A percentile compares a stretch with the other conserved stretches of the same genome.
phyloP scores from a whole-genome alignment of 2,329 filamentous ascomycete genomes.

The Macrophomina pseudophaseolina region DNA sequence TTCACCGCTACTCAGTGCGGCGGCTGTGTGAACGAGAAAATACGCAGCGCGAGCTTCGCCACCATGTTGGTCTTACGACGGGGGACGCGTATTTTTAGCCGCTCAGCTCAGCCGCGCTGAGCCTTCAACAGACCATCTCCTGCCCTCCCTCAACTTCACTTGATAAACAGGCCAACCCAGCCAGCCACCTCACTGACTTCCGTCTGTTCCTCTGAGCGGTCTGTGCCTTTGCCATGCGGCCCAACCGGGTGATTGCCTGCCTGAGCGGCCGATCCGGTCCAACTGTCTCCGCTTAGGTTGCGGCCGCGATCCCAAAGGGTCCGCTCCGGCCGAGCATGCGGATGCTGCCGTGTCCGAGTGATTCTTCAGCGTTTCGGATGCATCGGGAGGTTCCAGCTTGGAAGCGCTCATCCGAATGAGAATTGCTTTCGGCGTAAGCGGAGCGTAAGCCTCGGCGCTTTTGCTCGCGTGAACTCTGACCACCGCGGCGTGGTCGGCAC shows the following conservation, averaged over 20 bases:
- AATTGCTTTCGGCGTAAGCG: not conserved
- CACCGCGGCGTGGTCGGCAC: not conserved
- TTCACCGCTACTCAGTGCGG: constrained; percentile 22
- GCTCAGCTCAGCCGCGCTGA: constrained; percentile 3
- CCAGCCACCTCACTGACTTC: constrained; percentile 7
- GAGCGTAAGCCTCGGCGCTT: no score
- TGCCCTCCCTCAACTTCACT: not conserved
- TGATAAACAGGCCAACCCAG: not conserved
- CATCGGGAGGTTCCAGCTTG: not conserved
- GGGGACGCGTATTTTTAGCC: constrained; percentile 16
- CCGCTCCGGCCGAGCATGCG: not conserved
- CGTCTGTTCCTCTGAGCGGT: not conserved
- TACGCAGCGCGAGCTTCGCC: constrained; percentile 18
- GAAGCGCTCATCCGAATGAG: not conserved
- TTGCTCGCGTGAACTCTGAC: no score
- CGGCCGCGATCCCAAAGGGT: not conserved
- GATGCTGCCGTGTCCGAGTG: not conserved
- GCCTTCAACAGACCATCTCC: not conserved
- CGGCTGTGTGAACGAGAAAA: not conserved
- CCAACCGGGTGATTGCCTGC: not conserved
- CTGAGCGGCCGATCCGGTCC: not conserved
- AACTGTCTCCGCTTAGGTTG: not conserved
- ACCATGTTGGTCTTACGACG: constrained; percentile 7
- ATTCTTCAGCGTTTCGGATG: not conserved
- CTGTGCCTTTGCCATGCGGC: not conserved